phyloP scores from a whole-genome alignment of 2,329 filamentous ascomycete genomes.

The Venturia aucupariae region DNA sequence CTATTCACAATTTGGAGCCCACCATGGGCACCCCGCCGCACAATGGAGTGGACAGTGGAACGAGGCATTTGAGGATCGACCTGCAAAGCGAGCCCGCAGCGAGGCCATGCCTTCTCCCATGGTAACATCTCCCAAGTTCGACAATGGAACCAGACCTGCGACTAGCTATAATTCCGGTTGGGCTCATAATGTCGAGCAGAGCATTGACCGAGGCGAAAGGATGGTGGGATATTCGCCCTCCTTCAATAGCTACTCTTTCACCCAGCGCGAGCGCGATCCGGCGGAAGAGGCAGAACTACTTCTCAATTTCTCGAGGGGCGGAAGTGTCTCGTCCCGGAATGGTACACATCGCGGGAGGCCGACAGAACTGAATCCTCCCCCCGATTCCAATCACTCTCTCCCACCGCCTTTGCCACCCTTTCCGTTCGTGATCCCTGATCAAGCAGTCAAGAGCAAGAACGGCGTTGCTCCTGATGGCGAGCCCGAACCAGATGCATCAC shows the following conservation, averaged over 20 bases:
- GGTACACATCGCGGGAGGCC: background rate
- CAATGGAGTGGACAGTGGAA: conserved; percentile 18
- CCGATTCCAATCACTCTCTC: background rate
- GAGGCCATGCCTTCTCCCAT: conserved; percentile 43
- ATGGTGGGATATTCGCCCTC: conserved; percentile 1
- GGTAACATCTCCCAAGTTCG: conserved; percentile 24
- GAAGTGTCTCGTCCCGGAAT: conserved; percentile 6
- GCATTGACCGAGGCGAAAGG: conserved; percentile 24
- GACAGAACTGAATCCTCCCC: conserved; percentile 1
- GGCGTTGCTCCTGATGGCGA: background rate
- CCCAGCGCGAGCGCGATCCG: conserved; percentile 2
- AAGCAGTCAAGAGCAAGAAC: background rate
- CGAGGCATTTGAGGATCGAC: conserved; percentile 35
- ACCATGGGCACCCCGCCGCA: conserved; percentile 15
- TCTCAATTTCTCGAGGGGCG: conserved; percentile 12
- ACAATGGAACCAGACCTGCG: conserved; percentile 27
- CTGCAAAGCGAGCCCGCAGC: conserved; percentile 52
- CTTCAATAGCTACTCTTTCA: background rate
- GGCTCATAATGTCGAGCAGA: conserved; percentile 32
- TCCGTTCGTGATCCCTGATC: background rate
- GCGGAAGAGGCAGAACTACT: conserved; percentile 13
- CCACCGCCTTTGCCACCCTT: conserved; percentile 10
- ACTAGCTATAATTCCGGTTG: conserved; percentile 35
- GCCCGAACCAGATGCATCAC: background rate
- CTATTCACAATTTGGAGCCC: background rate